Conservation (phyloP, 768 basidiomycete genomes). For the Dacryopinax primogenitus region DNA sequence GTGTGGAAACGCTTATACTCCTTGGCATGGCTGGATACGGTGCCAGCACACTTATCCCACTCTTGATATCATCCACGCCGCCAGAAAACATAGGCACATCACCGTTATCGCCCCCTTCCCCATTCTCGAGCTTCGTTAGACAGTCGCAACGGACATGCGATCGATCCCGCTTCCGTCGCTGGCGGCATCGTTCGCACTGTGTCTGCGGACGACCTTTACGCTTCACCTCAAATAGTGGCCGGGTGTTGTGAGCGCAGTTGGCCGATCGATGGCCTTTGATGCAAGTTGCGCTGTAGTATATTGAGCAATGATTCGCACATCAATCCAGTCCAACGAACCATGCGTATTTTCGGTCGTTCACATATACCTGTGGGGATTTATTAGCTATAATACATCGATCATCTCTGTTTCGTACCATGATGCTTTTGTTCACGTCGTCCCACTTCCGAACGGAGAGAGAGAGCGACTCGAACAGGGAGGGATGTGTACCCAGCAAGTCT, state of each 20-base stretch:
- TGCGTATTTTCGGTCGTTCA: constrained; percentile 72
- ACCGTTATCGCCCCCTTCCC: not conserved
- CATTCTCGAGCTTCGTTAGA: constrained; percentile 12
- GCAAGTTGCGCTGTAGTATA: constrained; percentile 58
- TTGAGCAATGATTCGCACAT: not conserved
- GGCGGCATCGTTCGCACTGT: constrained; percentile 74
- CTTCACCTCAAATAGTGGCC: constrained; percentile 86
- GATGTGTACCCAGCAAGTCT: not conserved
- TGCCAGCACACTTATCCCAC: not conserved
- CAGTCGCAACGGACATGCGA: constrained; percentile 77
- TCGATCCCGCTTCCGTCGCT: constrained; percentile 63
- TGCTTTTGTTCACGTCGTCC: not conserved
- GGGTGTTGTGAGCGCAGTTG: constrained; percentile 69
- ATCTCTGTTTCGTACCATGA: not conserved
- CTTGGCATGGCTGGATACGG: not conserved
- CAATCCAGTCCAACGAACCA: constrained; percentile 37
- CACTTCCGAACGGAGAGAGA: not conserved
- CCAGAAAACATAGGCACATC: not conserved
- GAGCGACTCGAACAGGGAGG: not conserved
- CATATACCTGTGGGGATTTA: constrained; percentile 40
- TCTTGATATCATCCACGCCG: not conserved
- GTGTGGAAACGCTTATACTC: not conserved
- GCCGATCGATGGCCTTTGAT: constrained; percentile 92
- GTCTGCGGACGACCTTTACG: constrained; percentile 87
- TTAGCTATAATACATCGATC: not conserved